A percentile compares a stretch with the other conserved stretches of the same genome.
phyloP scores from a whole-genome alignment of 495 filamentous ascomycete genomes.

The Thozetella sp. region DNA sequence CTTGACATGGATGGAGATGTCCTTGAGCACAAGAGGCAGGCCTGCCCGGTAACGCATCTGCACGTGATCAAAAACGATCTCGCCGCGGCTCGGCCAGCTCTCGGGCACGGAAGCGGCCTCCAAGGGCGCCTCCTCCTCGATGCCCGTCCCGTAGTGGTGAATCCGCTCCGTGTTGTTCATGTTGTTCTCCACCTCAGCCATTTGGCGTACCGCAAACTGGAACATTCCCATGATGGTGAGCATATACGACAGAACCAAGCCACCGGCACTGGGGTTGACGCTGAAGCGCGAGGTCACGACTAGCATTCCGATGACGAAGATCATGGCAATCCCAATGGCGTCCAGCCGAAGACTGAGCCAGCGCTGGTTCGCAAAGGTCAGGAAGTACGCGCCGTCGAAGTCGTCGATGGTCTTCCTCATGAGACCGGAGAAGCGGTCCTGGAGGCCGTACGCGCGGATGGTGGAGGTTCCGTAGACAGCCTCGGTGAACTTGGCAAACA shows the following conservation, averaged over 20 bases:
- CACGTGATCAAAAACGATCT: slow-evolving; percentile 82
- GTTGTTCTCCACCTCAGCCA: slow-evolving; percentile 95
- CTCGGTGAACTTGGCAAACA: slow-evolving; percentile 90
- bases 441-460: slow-evolving; percentile 86
- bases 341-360: slow-evolving; percentile 89
- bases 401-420: slow-evolving; percentile 75
- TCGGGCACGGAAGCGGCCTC: slow-evolving; percentile 65
- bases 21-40: slow-evolving; percentile 82
- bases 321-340: slow-evolving; percentile 75
- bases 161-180: slow-evolving; percentile 96
- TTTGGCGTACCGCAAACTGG: slow-evolving; percentile 90
- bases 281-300: slow-evolving; percentile 91
- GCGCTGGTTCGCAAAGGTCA: slow-evolving; percentile 92
- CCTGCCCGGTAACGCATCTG: slow-evolving; percentile 88
- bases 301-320: slow-evolving; percentile 85
- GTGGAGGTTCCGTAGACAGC: slow-evolving; percentile 79
- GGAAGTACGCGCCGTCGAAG: slow-evolving; percentile 92
- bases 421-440: slow-evolving; percentile 69
- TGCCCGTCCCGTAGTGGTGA: slow-evolving; percentile 81
- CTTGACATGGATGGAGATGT: slow-evolving; percentile 74
- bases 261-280: slow-evolving; percentile 80
- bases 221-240: slow-evolving; percentile 91
- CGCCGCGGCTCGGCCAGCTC: slow-evolving; percentile 81
- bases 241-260: slow-evolving; percentile 90
- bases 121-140: slow-evolving; percentile 87